Conservation (phyloP, 75 land plant genomes). For the Cunninghamia lanceolata region DNA sequence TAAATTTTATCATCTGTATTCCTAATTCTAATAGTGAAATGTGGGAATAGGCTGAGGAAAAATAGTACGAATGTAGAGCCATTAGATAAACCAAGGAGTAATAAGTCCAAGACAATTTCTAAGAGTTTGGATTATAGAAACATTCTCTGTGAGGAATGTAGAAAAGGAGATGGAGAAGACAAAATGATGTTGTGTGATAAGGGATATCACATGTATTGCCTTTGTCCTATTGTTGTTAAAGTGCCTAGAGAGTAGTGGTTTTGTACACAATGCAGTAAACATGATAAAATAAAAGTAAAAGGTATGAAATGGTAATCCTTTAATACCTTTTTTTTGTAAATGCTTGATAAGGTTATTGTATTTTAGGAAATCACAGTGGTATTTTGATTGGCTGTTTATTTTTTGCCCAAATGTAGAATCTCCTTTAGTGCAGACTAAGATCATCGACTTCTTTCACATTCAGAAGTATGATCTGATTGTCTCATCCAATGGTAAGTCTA, state of each 20-base stretch:
- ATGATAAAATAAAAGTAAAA: too few relatives aligned
- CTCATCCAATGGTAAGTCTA: neutral
- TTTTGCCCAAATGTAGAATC: too few relatives aligned
- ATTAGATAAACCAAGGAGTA: neutral
- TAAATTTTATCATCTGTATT: too few relatives aligned
- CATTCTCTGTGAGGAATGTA: slow-evolving; percentile 58
- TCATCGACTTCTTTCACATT: too few relatives aligned
- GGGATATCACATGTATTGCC: too few relatives aligned
- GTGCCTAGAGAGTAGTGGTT: slow-evolving; percentile 83
- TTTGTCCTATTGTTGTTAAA: slow-evolving; percentile 71
- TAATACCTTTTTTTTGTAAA: neutral
- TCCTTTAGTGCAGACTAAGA: too few relatives aligned
- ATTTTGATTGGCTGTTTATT: too few relatives aligned
- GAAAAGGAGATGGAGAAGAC: slow-evolving; percentile 51
- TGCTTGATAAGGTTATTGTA: neutral
- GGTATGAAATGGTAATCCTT: neutral
- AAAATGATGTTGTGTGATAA: slow-evolving; percentile 90
- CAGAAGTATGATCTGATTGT: too few relatives aligned
- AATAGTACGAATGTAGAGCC: too few relatives aligned
- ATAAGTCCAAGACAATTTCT: neutral
- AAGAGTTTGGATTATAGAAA: neutral
- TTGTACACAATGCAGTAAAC: too few relatives aligned
- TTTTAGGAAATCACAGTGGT: neutral
- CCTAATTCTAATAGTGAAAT: too few relatives aligned
- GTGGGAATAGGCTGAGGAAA: neutral